Evolutionary conservation across 768 basidiomycete genomes (phyloP).

Genomic region (Inosperma sp.): DNA sequence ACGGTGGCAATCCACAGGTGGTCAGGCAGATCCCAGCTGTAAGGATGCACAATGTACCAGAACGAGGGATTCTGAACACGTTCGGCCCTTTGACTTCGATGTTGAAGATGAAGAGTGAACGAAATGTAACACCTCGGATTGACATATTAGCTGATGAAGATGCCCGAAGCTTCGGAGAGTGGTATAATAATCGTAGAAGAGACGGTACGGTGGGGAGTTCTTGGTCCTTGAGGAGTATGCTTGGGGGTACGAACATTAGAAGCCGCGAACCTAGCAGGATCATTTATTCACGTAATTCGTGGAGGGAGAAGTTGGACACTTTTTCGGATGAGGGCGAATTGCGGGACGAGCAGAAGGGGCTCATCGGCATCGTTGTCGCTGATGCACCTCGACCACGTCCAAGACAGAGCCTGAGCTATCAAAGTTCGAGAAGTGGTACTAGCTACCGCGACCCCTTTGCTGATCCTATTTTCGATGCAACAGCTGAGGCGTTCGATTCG

Average conservation of each 20-base stretch:
- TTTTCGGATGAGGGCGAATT: slow-evolving; percentile 43
- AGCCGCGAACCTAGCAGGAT: slow-evolving; percentile 39
- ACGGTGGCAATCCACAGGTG: slow-evolving; percentile 17
- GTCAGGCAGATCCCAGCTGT: slow-evolving; percentile 29
- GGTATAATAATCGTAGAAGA: slow-evolving; percentile 32
- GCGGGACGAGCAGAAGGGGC: slow-evolving; percentile 31
- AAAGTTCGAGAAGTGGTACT: slow-evolving; percentile 29
- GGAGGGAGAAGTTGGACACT: slow-evolving; percentile 47
- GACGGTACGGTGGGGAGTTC: slow-evolving; percentile 44
- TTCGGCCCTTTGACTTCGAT: slow-evolving; percentile 34
- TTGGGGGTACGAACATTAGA: slow-evolving; percentile 33
- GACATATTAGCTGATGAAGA: slow-evolving; percentile 84
- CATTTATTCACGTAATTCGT: slow-evolving; percentile 26
- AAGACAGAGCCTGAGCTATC: slow-evolving; percentile 35
- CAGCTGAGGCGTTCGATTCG: slow-evolving; percentile 21
- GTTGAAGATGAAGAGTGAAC: slow-evolving; percentile 22
- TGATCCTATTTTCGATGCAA: slow-evolving; percentile 39
- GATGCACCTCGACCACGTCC: slow-evolving; percentile 22
- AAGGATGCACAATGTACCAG: slow-evolving; percentile 19
- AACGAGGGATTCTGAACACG: slow-evolving; percentile 22
- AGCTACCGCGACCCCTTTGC: slow-evolving; percentile 49
- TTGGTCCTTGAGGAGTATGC: slow-evolving; percentile 50
- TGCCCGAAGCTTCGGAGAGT: slow-evolving; percentile 45
- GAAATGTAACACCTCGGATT: slow-evolving; percentile 37
- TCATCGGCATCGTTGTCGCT: slow-evolving; percentile 22